These are phyloP conservation scores for Eimeria sp. DNA, from an alignment of 169 alveolate species.

Conservation along the genomic window DNA sequence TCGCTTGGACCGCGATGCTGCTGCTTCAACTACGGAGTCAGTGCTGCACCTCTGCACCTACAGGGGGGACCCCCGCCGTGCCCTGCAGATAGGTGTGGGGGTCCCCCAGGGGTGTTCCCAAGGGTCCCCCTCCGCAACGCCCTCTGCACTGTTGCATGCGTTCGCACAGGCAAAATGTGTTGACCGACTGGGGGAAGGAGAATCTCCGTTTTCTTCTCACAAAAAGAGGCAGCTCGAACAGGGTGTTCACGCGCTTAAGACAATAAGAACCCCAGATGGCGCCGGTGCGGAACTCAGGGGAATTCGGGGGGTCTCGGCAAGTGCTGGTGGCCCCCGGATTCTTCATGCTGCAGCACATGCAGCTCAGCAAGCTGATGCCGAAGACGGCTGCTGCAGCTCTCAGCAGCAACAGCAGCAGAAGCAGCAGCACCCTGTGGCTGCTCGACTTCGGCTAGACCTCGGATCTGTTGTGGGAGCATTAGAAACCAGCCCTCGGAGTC, in stretches of 20 bases:
- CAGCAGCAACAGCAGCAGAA: conserved; percentile 27
- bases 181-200: background rate
- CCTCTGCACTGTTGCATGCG: conserved; percentile 11
- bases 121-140: conserved; percentile 8
- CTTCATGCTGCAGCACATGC: background rate
- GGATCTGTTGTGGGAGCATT: background rate
- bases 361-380: background rate
- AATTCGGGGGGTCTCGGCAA: background rate
- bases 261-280: background rate
- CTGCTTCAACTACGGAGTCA: background rate
- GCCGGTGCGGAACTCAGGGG: background rate
- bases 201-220: background rate
- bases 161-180: conserved; percentile 7
- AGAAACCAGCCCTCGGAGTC: background rate
- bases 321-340: background rate
- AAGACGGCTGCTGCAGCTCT: background rate
- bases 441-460: background rate
- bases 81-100: background rate
- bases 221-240: background rate
- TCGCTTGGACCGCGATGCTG: background rate
- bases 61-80: conserved; percentile 19
- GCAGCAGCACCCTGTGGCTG: conserved; percentile 15
- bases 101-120: conserved; percentile 2
- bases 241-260: background rate
- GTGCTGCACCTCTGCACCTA: conserved; percentile 63